These are phyloP conservation scores for Aspergillus pseudoterreus DNA, from an alignment of 2,329 filamentous ascomycete genomes.

Conservation along the genomic window DNA sequence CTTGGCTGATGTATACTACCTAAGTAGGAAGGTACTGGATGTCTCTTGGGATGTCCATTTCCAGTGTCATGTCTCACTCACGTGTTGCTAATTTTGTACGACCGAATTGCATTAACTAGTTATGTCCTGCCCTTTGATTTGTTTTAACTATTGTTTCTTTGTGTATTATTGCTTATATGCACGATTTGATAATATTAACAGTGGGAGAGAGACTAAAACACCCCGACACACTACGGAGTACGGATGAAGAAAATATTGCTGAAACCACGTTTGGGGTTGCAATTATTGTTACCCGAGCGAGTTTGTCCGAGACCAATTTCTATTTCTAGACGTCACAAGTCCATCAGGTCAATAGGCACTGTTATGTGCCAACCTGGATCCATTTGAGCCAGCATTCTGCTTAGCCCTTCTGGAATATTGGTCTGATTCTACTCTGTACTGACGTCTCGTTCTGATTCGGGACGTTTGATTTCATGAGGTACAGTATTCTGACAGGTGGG, in stretches of 20 bases:
- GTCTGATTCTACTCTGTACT: background rate
- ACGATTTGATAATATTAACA: no score
- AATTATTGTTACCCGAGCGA: background rate
- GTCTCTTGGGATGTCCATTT: background rate
- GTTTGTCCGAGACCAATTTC: background rate
- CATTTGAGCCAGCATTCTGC: background rate
- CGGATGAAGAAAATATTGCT: conserved; percentile 8
- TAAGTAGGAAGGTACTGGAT: no score
- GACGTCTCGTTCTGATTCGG: background rate
- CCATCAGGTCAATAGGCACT: no score
- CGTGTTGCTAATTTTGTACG: no score
- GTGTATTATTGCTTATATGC: no score
- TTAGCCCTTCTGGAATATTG: background rate
- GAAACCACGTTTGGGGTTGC: conserved; percentile 3
- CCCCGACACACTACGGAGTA: background rate
- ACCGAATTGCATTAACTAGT: no score
- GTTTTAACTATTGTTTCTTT: no score
- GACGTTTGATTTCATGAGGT: background rate
- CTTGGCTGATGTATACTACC: no score
- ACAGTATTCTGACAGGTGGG: conserved; percentile 1
- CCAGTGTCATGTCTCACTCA: background rate
- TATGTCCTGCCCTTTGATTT: no score
- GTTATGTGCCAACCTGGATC: no score
- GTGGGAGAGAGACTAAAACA: background rate
- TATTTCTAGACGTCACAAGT: background rate